These are phyloP conservation scores for Boletus rubescentipes DNA, from an alignment of 768 basidiomycete genomes.

Conservation along the genomic window DNA sequence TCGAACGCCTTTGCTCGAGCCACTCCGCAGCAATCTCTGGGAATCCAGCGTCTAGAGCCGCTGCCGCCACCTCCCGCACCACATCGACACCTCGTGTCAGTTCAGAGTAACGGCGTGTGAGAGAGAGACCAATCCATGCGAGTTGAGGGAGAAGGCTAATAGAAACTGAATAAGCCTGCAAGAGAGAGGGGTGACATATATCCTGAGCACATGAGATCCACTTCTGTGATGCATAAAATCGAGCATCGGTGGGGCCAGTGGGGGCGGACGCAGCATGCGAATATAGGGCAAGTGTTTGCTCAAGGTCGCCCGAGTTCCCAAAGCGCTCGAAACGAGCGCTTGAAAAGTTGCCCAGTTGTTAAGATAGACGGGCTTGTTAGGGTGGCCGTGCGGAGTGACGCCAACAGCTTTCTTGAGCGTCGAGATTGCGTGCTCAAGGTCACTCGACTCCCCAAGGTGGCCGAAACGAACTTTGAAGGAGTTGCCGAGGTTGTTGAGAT, in stretches of 20 bases:
- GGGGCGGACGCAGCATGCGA: too few species aligned
- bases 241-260: too few species aligned
- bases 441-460: not conserved
- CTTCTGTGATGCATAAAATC: slow-evolving; percentile 6
- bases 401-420: not conserved
- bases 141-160: slow-evolving; percentile 21
- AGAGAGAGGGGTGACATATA: slow-evolving; percentile 6
- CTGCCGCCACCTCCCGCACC: slow-evolving; percentile 24
- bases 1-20: slow-evolving; percentile 19
- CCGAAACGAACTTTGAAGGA: not conserved
- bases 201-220: slow-evolving; percentile 5
- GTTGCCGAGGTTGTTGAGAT: not conserved
- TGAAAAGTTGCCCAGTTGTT: not conserved
- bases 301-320: not conserved
- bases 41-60: slow-evolving; percentile 11
- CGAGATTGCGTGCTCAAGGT: not conserved
- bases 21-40: slow-evolving; percentile 11
- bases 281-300: not conserved
- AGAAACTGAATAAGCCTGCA: slow-evolving; percentile 17
- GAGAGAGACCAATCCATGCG: slow-evolving; percentile 15
- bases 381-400: not conserved
- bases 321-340: not conserved
- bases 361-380: not conserved
- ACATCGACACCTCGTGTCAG: slow-evolving; percentile 11
- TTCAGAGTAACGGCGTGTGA: slow-evolving; percentile 16